Conservation (phyloP, 257 asterid species). For the Misopates orontium region DNA sequence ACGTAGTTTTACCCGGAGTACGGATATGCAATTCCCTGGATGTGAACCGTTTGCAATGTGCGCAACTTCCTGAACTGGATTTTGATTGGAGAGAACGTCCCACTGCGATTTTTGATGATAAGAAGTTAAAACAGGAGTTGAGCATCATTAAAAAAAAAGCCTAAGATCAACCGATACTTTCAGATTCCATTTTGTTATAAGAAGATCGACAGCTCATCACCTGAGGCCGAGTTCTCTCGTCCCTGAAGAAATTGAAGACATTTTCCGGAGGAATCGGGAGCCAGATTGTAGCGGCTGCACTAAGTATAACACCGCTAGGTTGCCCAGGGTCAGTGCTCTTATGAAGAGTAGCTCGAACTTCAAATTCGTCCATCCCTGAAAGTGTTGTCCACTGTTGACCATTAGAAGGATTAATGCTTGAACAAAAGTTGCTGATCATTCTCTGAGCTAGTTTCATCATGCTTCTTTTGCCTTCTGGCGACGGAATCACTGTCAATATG, state of each 20-base stretch:
- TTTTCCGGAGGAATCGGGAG: conserved; percentile 71
- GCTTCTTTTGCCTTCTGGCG: conserved; percentile 82
- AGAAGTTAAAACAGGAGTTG: not conserved
- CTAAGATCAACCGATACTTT: no score
- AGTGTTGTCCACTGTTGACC: conserved; percentile 81
- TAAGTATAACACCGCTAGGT: conserved; percentile 78
- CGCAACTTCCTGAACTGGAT: conserved; percentile 88
- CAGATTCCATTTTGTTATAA: no score
- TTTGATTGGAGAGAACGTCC: conserved; percentile 90
- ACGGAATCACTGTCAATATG: conserved; percentile 53
- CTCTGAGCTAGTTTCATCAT: conserved; percentile 93
- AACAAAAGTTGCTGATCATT: conserved; percentile 77
- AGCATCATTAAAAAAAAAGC: no score
- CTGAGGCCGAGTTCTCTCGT: conserved; percentile 81
- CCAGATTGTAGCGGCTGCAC: conserved; percentile 95
- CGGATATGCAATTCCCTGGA: conserved; percentile 89
- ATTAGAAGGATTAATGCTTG: conserved; percentile 66
- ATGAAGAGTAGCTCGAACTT: conserved; percentile 77
- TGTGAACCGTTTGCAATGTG: conserved; percentile 89
- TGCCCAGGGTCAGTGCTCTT: conserved; percentile 78
- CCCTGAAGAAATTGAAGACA: conserved; percentile 74
- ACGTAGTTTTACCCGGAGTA: conserved; percentile 60
- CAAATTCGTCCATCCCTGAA: conserved; percentile 63
- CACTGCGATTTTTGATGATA: conserved; percentile 45
- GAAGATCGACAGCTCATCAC: conserved; percentile 26